A percentile compares a stretch with the other conserved stretches of the same genome.
Conservation (phyloP, 148 eudicot genomes). For the Rhododendron williamsianum region DNA sequence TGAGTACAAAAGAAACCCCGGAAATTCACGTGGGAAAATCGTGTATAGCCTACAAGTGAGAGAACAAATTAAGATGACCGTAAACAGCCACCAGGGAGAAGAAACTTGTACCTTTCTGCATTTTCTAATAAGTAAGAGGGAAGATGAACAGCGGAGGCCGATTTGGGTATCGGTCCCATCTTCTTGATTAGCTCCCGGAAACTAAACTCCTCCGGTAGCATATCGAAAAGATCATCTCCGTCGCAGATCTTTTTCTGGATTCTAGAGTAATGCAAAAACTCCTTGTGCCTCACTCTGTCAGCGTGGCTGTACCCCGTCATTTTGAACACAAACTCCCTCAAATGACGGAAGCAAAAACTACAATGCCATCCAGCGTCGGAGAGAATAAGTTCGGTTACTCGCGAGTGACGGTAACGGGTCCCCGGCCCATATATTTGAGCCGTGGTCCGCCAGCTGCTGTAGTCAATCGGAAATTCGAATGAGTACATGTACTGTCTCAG, state of each 20-base stretch:
- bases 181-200: conserved; percentile 63
- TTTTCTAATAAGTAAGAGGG: conserved; percentile 72
- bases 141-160: conserved; percentile 36
- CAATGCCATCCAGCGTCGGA: conserved; percentile 97
- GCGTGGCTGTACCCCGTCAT: conserved; percentile 96
- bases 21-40: neutral
- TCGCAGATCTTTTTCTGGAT: conserved; percentile 59
- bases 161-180: conserved; percentile 63
- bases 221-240: conserved; percentile 78
- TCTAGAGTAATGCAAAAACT: conserved; percentile 44
- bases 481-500: conserved; percentile 77
- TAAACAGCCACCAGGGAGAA: conserved; percentile 85
- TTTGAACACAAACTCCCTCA: conserved; percentile 69
- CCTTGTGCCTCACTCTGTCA: conserved; percentile 59
- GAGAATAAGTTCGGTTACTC: conserved; percentile 48
- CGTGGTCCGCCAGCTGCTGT: conserved; percentile 80
- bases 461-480: conserved; percentile 83
- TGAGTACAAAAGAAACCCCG: neutral
- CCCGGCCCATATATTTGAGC: conserved; percentile 38
- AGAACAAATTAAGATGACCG: conserved; percentile 28
- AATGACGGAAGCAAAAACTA: conserved; percentile 70
- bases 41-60: conserved; percentile 9
- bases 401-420: conserved; percentile 61
- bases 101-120: conserved; percentile 60
- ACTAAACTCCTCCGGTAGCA: conserved; percentile 88